Base-by-base conservation (phyloP, 495 filamentous ascomycete genomes). In the Hypoxylon lenormandii region DNA sequence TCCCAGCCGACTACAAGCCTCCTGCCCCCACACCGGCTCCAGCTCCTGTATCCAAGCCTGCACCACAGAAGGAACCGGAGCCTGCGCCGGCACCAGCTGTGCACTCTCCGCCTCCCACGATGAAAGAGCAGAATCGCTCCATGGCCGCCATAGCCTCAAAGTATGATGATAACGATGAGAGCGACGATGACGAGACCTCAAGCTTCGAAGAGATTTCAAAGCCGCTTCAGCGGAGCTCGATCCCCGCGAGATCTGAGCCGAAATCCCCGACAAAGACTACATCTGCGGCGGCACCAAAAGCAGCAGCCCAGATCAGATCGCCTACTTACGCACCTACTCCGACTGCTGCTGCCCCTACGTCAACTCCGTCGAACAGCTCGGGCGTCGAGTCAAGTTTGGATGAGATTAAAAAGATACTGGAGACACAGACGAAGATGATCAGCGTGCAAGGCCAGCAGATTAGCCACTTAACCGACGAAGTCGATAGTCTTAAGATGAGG, bases 201-300 rank as follows among this genome's bases (percentile, higher is more conserved):
- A 91, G 88, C 78, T 97, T 97, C 72, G 91, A 96, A 74, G 91
- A 94, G 70, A 83, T 92, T 16, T 69, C 90, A n/a, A 91, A 91
- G 69, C 83, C 82, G 7, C 52, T 74, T 2, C 76, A 81, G 50
- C 78, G 80, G 40, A 71, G 75, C 30, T 62, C 76, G 46, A 60
- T 66, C 15, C 77, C 80, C 30, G 64, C 72, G 26, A 75, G 63
- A 49, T 75, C 69, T 15, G 77, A 79, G 42, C 38, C 72, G 2
- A 67, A 76, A 64, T 75, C 77, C 48, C 68, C 76, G 48, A 69
- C 76, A 33, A 79, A 79, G 64, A 72, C 80, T 23, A 78, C 76
- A 26, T 74, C 74, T 26, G 65, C 78, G 22, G 64, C 74, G 11
- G 72, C 67, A 4, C 72, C 71, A 10, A 74, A 78, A 47, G 69